Conservation (phyloP, 129 eudicot genomes). For the Escallonia herrerae region DNA sequence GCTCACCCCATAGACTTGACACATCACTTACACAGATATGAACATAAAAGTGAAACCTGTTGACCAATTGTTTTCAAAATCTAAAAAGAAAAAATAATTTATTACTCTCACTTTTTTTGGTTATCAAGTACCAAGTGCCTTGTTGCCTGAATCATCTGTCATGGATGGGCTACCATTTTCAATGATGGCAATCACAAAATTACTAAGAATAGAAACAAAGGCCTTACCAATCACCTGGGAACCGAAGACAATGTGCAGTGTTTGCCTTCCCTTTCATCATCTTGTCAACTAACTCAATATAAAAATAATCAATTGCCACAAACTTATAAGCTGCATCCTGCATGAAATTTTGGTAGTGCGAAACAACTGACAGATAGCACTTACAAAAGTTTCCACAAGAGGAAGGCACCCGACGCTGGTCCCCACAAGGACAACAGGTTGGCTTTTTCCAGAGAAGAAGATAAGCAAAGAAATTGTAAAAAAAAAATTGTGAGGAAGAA, state of each 20-base stretch:
- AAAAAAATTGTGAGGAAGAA: constrained; percentile 1
- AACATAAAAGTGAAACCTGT: too few species aligned
- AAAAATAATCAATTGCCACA: constrained; percentile 5
- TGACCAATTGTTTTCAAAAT: too few species aligned
- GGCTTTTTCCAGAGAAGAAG: constrained; percentile 35
- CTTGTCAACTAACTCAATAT: constrained; percentile 55
- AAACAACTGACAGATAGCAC: constrained; percentile 17
- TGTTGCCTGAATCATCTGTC: too few species aligned
- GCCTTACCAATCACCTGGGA: constrained; percentile 88
- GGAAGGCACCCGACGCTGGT: constrained; percentile 80
- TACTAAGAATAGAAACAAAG: neutral
- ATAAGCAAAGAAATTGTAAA: neutral
- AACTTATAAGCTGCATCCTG: neutral
- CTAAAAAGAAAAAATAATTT: too few species aligned
- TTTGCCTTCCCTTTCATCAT: constrained; percentile 77
- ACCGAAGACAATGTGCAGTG: constrained; percentile 89
- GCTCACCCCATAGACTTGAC: too few species aligned
- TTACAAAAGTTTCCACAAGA: constrained; percentile 88
- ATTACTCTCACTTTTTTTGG: too few species aligned
- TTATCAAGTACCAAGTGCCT: too few species aligned
- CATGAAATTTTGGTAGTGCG: neutral
- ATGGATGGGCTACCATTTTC: too few species aligned
- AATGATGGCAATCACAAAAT: neutral
- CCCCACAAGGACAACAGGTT: constrained; percentile 87
- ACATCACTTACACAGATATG: too few species aligned